Base-by-base conservation (phyloP, 1,284 basidiomycete species). In the Trichosporon sp. region DNA sequence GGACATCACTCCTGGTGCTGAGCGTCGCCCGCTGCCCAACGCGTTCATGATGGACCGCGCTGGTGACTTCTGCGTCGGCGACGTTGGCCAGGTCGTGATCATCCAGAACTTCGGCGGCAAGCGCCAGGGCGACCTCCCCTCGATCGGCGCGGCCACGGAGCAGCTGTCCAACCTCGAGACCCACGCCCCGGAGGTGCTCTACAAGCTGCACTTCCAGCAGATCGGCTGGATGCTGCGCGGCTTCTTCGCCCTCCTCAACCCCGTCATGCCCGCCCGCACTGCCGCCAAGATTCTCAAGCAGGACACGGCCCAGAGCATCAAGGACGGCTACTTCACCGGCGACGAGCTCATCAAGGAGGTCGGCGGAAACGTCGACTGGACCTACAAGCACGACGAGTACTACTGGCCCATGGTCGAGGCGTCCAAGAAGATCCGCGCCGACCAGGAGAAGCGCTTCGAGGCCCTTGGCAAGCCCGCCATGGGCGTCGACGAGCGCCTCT, bases 101-200 rank as follows among this genome's bases (percentile, higher is more conserved):
- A 69, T 82, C 12, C 80, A 83, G 74, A 80, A 81, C 71, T 81
- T 83, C 71, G 71, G 74, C n/a, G 83, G 81, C 6, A 81, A 83
- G 66, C 75, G 79, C 12, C 74, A 81, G 73, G 78, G 80, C 21
- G 78, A 78, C 7, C 78, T 78, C 3, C 78, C 77, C 2, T 77
- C 76, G 43, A 68, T 79, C 48, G 66, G 75, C 1, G 73, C 78
- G 48, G 77, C 77, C 19, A 75, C 76, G 37, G 71, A 78, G 66
- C 73, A 74, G 14, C 69, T 80, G 37, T 71, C 78, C 68, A 77
- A 78, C 65, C 70, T 81, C 12, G 71, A 75, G 31, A 48, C 74
- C 8, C 74, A 77, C 66, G 79, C 80, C 68, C 79, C 82, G 69
- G 81, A 82, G 68, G 78, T 73, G 38, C 37, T 65, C 35, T 40